phyloP scores from a whole-genome alignment of 371 early-diverging fungal species.

The Mortierella sp. region DNA sequence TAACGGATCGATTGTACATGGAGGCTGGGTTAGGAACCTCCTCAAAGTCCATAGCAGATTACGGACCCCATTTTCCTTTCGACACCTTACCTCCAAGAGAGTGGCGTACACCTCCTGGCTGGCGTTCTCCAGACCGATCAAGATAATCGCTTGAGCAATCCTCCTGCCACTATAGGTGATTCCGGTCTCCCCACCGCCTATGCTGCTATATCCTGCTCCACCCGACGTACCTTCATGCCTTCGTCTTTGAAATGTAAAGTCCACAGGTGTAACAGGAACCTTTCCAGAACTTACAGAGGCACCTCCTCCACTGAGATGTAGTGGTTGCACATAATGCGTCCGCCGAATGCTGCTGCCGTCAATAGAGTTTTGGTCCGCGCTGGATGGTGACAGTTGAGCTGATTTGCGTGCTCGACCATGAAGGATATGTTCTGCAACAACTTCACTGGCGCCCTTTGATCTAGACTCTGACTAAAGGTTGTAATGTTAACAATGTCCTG shows the following conservation, averaged over 20 bases:
- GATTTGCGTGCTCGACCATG: conserved; percentile 13
- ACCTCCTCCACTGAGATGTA: conserved; percentile 3
- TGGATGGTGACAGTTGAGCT: background rate
- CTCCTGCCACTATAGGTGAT: conserved; percentile 30
- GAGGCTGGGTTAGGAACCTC: background rate
- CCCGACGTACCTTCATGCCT: conserved; percentile 33
- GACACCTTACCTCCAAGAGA: conserved; percentile 57
- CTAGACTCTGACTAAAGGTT: conserved; percentile 19
- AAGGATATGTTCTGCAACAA: conserved; percentile 14
- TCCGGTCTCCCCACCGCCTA: conserved; percentile 18
- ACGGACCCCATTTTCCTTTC: too few relatives aligned
- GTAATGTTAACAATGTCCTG: too few relatives aligned
- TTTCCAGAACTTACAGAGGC: conserved; percentile 9
- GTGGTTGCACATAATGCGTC: conserved; percentile 10
- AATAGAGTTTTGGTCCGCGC: conserved; percentile 3
- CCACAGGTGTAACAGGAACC: conserved; percentile 36
- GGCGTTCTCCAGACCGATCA: conserved; percentile 59
- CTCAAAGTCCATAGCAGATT: too few relatives aligned
- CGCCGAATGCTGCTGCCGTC: conserved; percentile 10
- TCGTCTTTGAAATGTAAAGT: conserved; percentile 40
- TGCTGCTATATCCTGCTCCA: conserved; percentile 12
- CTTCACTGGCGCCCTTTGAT: conserved; percentile 15
- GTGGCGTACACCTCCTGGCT: conserved; percentile 60
- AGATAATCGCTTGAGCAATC: conserved; percentile 60
- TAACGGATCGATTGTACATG: background rate